Conservation (phyloP, 768 basidiomycete species). For the Lactarius deliciosus region DNA sequence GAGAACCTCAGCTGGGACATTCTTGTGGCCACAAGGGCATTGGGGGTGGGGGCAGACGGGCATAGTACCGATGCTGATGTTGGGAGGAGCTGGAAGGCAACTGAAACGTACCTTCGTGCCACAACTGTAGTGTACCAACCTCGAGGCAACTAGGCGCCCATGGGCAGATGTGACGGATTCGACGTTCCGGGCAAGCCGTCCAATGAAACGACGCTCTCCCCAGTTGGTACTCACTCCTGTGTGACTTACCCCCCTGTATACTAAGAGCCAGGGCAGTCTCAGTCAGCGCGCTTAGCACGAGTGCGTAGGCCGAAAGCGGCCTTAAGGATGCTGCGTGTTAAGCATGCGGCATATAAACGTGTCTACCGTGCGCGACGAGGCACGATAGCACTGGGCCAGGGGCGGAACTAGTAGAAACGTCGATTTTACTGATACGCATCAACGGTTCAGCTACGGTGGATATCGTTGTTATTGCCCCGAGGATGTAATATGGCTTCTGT, state of each 20-base stretch:
- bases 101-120: slow-evolving; percentile 5
- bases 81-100: background rate
- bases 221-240: background rate
- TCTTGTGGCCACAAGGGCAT: slow-evolving; percentile 26
- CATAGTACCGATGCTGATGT: slow-evolving; percentile 18
- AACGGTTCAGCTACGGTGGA: background rate
- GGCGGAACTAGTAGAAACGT: background rate
- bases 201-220: background rate
- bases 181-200: slow-evolving; percentile 22
- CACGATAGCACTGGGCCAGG: background rate
- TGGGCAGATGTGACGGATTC: slow-evolving; percentile 12
- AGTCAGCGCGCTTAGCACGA: background rate
- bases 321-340: slow-evolving; percentile 20
- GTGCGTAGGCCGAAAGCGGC: slow-evolving; percentile 2
- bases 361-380: background rate
- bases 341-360: slow-evolving; percentile 1
- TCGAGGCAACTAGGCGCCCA: slow-evolving; percentile 23
- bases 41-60: slow-evolving; percentile 26
- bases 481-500: background rate
- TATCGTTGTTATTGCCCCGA: background rate
- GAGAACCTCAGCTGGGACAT: slow-evolving; percentile 17
- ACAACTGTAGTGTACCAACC: slow-evolving; percentile 3
- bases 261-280: background rate
- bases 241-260: background rate
- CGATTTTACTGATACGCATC: background rate